phyloP scores from a whole-genome alignment of 345 rosid species.

The Salix viminalis region DNA sequence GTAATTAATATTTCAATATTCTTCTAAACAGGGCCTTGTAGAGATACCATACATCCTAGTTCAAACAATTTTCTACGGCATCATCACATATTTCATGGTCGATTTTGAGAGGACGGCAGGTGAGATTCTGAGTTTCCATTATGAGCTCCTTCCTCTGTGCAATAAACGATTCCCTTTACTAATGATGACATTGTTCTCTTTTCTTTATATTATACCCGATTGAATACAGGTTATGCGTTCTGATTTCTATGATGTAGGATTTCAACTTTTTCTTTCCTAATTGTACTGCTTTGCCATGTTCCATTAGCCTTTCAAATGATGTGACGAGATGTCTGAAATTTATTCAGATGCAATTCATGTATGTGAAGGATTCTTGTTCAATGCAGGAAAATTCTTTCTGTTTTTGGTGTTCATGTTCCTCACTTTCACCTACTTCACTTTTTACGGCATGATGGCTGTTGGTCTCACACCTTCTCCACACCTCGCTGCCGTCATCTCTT shows the following conservation, averaged over 20 bases:
- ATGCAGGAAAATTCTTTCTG: constrained; percentile 69
- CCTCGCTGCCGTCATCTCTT: constrained; percentile 75
- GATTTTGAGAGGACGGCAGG: constrained; percentile 67
- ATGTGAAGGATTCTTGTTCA: background rate
- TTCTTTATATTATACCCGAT: background rate
- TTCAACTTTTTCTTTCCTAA: background rate
- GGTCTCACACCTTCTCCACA: constrained; percentile 80
- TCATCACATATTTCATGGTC: constrained; percentile 82
- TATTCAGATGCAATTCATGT: background rate
- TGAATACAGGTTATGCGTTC: background rate
- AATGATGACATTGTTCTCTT: background rate
- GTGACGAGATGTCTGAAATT: background rate
- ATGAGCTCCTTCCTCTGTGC: background rate
- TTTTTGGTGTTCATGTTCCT: constrained; percentile 80
- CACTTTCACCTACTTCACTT: constrained; percentile 86
- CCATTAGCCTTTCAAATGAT: background rate
- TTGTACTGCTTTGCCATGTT: background rate
- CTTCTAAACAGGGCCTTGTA: constrained; percentile 58
- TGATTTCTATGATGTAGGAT: background rate
- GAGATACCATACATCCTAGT: constrained; percentile 74
- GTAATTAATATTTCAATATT: background rate
- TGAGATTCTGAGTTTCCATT: constrained; percentile 34
- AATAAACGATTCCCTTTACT: background rate
- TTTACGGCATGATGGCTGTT: constrained; percentile 91
- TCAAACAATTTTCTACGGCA: constrained; percentile 65